Evolutionary conservation across 73 alveolate species (phyloP), one percentile per base, ranked within the genome.

Genomic region (Uronychia binucleata): DNA sequence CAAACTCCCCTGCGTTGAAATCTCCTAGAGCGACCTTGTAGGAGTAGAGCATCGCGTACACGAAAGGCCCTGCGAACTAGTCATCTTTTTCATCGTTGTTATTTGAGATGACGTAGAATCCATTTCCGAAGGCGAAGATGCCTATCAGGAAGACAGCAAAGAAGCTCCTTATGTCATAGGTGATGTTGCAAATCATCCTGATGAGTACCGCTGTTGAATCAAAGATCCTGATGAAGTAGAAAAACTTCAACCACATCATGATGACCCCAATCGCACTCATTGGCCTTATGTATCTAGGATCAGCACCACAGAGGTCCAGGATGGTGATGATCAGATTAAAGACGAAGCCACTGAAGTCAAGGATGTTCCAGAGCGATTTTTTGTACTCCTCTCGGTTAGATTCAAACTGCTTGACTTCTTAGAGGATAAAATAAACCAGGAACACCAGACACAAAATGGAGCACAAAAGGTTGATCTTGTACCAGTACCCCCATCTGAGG

Each of bases 21-120:
- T 86, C 88, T 26, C 92, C 92, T 59, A 86, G 59, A 30, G 92
- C 83, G 34, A 77, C 58, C 30, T 59, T 79, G 74, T 79, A 86
- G 29, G 85, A 60, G 57, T 35, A 77, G 79, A 86, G 28, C 30
- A 79, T 57, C 26, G 87, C 5, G 58, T 31, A 34, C 26, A 60
- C 32, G 57, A 58, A 58, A 13, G 80, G 27, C 30, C 32, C 29
- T 27, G 59, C 32, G 57, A 80, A 80, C 31, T 27, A 1, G 31
- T 78, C 28, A 11, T 35, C 57, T 80, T 80, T 57, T 1, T 80
- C 31, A 5, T 57, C 58, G 13, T 80, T 57, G 28, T 34, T 80
- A 1, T 31, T 57, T 19, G 80, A 57, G 32, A 80, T 58, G 1
- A 80, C 32, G 59, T 46, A 80, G 59, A 57, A 58, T 46, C 87